phyloP scores from a whole-genome alignment of 2,329 filamentous ascomycete species.

The Aspergillus intermedius region DNA sequence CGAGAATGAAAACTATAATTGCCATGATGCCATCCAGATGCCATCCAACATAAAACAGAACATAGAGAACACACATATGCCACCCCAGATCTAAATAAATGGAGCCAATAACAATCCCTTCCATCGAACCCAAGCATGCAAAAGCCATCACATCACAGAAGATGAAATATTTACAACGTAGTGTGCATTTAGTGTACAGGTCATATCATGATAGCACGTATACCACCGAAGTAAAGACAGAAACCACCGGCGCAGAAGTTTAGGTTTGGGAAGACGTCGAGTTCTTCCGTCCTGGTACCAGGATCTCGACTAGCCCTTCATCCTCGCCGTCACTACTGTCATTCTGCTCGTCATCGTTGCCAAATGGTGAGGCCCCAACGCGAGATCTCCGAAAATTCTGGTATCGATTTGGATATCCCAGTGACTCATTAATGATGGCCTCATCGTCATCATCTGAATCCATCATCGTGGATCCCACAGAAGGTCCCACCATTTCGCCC shows the following conservation, averaged over 20 bases:
- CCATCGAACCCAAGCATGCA: background rate
- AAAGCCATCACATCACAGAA: background rate
- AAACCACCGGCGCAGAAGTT: too few species aligned
- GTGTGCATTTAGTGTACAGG: background rate
- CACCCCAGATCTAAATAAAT: background rate
- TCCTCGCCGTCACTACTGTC: conserved; percentile 40
- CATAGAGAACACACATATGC: background rate
- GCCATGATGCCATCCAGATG: too few species aligned
- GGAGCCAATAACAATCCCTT: too few species aligned
- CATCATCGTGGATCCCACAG: conserved; percentile 39
- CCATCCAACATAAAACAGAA: background rate
- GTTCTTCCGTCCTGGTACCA: conserved; percentile 36
- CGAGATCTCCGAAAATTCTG: conserved; percentile 37
- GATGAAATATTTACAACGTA: background rate
- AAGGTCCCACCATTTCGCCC: conserved; percentile 43
- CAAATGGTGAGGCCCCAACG: conserved; percentile 26
- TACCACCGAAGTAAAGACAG: too few species aligned
- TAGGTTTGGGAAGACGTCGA: conserved; percentile 11
- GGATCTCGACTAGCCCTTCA: conserved; percentile 41
- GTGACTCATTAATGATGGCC: conserved; percentile 54
- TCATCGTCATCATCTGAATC: conserved; percentile 51
- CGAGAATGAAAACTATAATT: too few species aligned
- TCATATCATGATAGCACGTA: background rate
- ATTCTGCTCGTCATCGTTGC: conserved; percentile 32
- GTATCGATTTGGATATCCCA: conserved; percentile 58